Conservation (phyloP, 352 stramenopile genomes). For the Albugo laibachii region DNA sequence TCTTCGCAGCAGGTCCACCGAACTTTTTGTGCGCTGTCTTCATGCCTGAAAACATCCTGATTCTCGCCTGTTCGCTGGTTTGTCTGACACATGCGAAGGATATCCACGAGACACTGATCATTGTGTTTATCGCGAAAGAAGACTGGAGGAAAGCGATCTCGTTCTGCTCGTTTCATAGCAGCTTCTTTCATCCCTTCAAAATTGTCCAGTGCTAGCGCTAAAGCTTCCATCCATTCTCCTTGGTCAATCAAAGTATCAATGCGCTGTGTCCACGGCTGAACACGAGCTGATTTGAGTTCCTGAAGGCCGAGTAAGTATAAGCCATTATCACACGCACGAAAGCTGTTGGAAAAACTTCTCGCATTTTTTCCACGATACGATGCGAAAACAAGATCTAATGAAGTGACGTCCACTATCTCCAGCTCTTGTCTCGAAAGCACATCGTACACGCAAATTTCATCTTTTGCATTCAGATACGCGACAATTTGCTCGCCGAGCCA, state of each 20-base stretch:
- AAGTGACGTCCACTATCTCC: slow-evolving; percentile 88
- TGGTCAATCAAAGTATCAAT: slow-evolving; percentile 90
- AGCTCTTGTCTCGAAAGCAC: slow-evolving; percentile 90
- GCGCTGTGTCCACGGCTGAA: slow-evolving; percentile 83
- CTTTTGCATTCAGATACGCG: slow-evolving; percentile 86
- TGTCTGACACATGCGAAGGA: slow-evolving; percentile 80
- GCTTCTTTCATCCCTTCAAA: slow-evolving; percentile 84
- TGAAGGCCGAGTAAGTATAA: slow-evolving; percentile 85
- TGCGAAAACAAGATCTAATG: slow-evolving; percentile 85
- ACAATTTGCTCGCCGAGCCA: slow-evolving; percentile 92
- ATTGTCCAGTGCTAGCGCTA: slow-evolving; percentile 90
- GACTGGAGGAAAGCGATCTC: slow-evolving; percentile 67
- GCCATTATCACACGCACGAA: slow-evolving; percentile 86
- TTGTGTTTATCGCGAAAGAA: slow-evolving; percentile 81
- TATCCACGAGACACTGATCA: slow-evolving; percentile 76
- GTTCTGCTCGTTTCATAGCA: slow-evolving; percentile 51
- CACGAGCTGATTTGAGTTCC: slow-evolving; percentile 79
- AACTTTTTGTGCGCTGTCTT: slow-evolving; percentile 67
- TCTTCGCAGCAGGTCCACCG: slow-evolving; percentile 68
- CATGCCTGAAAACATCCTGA: slow-evolving; percentile 69
- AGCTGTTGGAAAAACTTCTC: slow-evolving; percentile 69
- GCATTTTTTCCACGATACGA: slow-evolving; percentile 76
- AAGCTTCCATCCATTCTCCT: slow-evolving; percentile 92
- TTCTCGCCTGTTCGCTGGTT: slow-evolving; percentile 77
- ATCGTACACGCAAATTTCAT: slow-evolving; percentile 93